Conservation (phyloP, 139 green algal species). For the Chlorella sp. region DNA sequence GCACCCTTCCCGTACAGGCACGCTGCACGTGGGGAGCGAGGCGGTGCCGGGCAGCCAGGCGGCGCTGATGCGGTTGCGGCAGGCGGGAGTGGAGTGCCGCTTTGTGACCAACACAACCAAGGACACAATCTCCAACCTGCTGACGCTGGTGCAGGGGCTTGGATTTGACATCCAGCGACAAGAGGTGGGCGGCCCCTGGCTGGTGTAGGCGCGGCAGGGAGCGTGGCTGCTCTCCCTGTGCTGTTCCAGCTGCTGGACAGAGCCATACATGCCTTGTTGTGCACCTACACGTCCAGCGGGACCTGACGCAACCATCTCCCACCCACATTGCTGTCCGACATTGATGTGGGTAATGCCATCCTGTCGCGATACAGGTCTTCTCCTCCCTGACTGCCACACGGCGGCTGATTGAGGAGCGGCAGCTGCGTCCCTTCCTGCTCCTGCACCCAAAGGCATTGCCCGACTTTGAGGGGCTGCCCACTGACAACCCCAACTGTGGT, state of each 20-base stretch:
- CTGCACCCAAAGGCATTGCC: constrained; percentile 49
- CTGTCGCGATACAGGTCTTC: constrained; percentile 13
- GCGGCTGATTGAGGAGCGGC: constrained; percentile 12
- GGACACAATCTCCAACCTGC: constrained; percentile 1
- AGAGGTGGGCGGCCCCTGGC: constrained; percentile 8
- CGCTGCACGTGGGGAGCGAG: constrained; percentile 34
- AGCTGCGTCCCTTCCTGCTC: constrained; percentile 46
- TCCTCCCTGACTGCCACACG: constrained; percentile 30
- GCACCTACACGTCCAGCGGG: too few species aligned
- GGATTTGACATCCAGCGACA: constrained; percentile 9
- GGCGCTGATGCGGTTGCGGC: constrained; percentile 24
- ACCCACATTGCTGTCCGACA: too few species aligned
- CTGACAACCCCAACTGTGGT: constrained; percentile 15
- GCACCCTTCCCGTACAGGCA: constrained; percentile 16
- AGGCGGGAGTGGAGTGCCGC: background rate
- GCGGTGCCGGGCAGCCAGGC: constrained; percentile 4
- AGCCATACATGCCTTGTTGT: too few species aligned
- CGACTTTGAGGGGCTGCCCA: constrained; percentile 44
- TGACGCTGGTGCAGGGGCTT: constrained; percentile 1
- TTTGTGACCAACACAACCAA: constrained; percentile 42
- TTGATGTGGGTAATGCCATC: too few species aligned
- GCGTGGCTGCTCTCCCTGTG: too few species aligned
- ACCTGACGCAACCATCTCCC: too few species aligned
- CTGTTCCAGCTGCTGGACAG: too few species aligned
- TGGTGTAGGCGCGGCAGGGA: too few species aligned